These are phyloP conservation scores for Fonsecaea pedrosoi DNA, from an alignment of 2,329 filamentous ascomycete species.

Conservation along the genomic window DNA sequence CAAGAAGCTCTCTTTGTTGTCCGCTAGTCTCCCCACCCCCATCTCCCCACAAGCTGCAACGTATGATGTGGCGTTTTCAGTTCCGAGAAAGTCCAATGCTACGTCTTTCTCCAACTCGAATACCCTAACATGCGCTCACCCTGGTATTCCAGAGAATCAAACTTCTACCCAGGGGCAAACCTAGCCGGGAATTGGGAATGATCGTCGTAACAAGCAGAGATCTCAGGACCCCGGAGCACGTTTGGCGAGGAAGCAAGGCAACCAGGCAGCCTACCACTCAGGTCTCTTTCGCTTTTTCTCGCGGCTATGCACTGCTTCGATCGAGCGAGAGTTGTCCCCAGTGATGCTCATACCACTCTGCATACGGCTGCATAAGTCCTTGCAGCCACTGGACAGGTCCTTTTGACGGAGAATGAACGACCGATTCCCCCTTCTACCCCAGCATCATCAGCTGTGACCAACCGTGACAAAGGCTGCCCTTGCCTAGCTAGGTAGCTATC, in stretches of 20 bases:
- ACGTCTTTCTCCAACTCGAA: constrained; percentile 1
- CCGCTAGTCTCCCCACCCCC: neutral
- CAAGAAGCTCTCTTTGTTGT: neutral
- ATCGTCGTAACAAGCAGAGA: neutral
- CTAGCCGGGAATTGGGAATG: neutral
- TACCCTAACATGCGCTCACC: neutral
- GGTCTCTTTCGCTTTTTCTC: neutral
- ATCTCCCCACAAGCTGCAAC: neutral
- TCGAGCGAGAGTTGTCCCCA: neutral
- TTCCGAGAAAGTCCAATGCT: neutral
- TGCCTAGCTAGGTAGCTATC: neutral
- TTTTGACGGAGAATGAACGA: constrained; percentile 3
- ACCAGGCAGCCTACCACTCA: neutral
- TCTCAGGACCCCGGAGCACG: neutral
- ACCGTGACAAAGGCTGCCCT: neutral
- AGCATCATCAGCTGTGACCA: neutral
- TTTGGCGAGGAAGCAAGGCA: neutral
- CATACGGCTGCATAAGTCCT: neutral
- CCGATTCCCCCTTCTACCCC: neutral
- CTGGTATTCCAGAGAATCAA: neutral
- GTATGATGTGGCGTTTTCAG: neutral
- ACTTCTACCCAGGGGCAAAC: neutral
- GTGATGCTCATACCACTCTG: neutral
- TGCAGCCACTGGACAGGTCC: neutral
- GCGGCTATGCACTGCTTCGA: neutral